Conservation (phyloP, 805 yeast species). For the Yarrowia keelungensis region DNA sequence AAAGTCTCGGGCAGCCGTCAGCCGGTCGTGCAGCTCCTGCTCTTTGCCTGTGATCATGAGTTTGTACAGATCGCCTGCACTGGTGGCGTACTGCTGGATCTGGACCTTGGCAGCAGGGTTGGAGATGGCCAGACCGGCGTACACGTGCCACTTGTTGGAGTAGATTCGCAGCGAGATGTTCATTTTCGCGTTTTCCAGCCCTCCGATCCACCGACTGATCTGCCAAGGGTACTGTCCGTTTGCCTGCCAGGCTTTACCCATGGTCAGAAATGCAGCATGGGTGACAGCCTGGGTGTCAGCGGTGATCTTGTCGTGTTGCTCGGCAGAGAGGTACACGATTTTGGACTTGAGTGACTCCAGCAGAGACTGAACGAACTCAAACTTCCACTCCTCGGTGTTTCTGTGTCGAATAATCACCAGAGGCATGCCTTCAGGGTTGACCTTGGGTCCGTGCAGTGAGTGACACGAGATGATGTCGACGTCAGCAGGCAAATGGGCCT, state of each 20-base stretch:
- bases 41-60: conserved; percentile 76
- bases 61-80: conserved; percentile 81
- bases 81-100: conserved; percentile 84
- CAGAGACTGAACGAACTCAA: conserved; percentile 66
- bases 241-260: conserved; percentile 96
- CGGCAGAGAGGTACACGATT: conserved; percentile 76
- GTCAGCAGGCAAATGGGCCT: conserved; percentile 73
- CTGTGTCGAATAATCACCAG: conserved; percentile 83
- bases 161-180: conserved; percentile 90
- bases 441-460: conserved; percentile 93
- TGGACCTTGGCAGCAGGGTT: conserved; percentile 94
- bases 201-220: conserved; percentile 85
- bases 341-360: conserved; percentile 79
- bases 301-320: conserved; percentile 90
- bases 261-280: conserved; percentile 93
- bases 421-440: conserved; percentile 90
- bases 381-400: conserved; percentile 58
- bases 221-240: conserved; percentile 88
- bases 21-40: conserved; percentile 63
- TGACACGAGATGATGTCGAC: conserved; percentile 86
- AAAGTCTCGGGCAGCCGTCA: conserved; percentile 69
- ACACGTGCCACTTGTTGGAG: conserved; percentile 97
- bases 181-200: conserved; percentile 93
- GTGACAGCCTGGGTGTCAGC: conserved; percentile 99
- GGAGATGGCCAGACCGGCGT: conserved; percentile 95